phyloP scores from a whole-genome alignment of 768 basidiomycete genomes.

The Lactarius hatsudake region DNA sequence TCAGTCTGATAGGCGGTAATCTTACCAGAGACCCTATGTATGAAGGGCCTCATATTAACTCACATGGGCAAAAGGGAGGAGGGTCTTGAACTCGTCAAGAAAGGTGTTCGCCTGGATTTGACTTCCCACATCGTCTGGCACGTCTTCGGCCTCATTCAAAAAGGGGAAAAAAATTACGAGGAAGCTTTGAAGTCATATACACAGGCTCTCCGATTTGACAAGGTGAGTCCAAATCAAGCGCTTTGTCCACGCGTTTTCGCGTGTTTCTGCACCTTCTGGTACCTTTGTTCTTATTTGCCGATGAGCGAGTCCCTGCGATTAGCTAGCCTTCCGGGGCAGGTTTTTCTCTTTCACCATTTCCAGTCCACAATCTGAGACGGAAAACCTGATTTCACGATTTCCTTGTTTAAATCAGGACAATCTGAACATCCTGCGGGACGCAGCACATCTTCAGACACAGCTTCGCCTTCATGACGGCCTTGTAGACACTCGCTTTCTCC shows the following conservation, averaged over 20 bases:
- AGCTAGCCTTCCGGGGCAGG: background rate
- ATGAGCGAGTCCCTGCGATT: background rate
- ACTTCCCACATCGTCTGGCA: constrained; percentile 97
- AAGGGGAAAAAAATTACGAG: constrained; percentile 91
- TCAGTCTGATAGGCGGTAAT: constrained; percentile 18
- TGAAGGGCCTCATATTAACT: constrained; percentile 89
- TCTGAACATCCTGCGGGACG: constrained; percentile 87
- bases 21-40: constrained; percentile 81
- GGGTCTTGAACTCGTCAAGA: constrained; percentile 79
- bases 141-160: constrained; percentile 92
- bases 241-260: background rate
- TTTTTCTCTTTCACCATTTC: constrained; percentile 7
- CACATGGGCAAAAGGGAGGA: constrained; percentile 79
- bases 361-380: background rate
- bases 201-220: constrained; percentile 86
- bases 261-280: constrained; percentile 4
- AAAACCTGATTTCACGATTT: constrained; percentile 9
- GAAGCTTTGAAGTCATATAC: constrained; percentile 92
- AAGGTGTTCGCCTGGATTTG: constrained; percentile 76
- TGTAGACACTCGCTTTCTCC: constrained; percentile 76
- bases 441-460: constrained; percentile 86
- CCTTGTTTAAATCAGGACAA: constrained; percentile 63
- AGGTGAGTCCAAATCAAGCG: constrained; percentile 48
- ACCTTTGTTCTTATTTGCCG: background rate
- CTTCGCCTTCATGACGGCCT: constrained; percentile 75